These are phyloP conservation scores for Hypholoma sublateritium DNA, from an alignment of 768 basidiomycete species.

Conservation along the genomic window DNA sequence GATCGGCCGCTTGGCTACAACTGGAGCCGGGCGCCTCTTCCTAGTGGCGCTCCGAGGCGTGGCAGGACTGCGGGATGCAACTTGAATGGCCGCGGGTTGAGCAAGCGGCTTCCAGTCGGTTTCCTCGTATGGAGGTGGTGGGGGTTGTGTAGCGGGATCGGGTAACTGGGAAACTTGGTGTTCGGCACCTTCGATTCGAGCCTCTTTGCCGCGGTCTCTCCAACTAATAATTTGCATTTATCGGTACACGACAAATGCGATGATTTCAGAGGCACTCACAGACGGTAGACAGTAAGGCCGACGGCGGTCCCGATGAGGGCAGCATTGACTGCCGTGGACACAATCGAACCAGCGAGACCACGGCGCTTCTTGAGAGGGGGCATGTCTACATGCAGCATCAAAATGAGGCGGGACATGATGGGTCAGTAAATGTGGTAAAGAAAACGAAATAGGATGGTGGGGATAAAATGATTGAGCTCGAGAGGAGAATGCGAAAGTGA, in stretches of 20 bases:
- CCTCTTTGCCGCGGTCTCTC: slow-evolving; percentile 68
- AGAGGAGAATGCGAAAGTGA: slow-evolving; percentile 8
- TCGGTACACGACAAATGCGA: not conserved
- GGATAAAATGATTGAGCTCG: slow-evolving; percentile 1
- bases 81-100: slow-evolving; percentile 3
- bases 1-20: slow-evolving; percentile 10
- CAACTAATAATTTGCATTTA: slow-evolving; percentile 46
- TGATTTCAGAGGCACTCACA: slow-evolving; percentile 49
- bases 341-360: slow-evolving; percentile 78
- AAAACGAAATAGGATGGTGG: slow-evolving; percentile 11
- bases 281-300: slow-evolving; percentile 81
- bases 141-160: slow-evolving; percentile 26
- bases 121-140: slow-evolving; percentile 65
- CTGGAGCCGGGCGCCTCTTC: not conserved
- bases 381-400: slow-evolving; percentile 63
- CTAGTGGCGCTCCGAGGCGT: slow-evolving; percentile 5
- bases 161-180: slow-evolving; percentile 35
- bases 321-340: slow-evolving; percentile 81
- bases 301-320: slow-evolving; percentile 87
- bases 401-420: slow-evolving; percentile 35
- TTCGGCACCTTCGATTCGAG: slow-evolving; percentile 16
- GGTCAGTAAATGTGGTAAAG: slow-evolving; percentile 11
- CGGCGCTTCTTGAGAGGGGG: slow-evolving; percentile 78
- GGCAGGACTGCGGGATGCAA: not conserved
- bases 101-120: slow-evolving; percentile 3